A percentile compares a stretch with the other conserved stretches of the same genome.
phyloP scores from a whole-genome alignment of 2,329 filamentous ascomycete species.

The Monilinia polystroma region DNA sequence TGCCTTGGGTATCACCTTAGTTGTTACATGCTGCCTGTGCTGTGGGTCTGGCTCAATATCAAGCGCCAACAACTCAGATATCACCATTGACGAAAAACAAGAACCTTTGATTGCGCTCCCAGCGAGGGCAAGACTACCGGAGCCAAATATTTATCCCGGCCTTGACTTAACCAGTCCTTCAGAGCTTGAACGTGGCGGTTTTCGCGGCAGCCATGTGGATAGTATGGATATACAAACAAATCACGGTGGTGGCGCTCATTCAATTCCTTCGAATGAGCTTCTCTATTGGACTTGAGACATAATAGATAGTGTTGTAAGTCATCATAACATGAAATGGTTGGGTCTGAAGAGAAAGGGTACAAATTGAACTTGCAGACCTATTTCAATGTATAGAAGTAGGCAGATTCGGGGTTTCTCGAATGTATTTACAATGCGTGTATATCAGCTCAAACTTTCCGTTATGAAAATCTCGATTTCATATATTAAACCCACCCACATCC shows the following conservation, averaged over 20 bases:
- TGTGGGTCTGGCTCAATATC: neutral
- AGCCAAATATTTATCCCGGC: neutral
- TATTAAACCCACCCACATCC: no score
- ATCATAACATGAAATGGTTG: neutral
- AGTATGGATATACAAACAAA: neutral
- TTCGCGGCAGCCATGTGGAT: neutral
- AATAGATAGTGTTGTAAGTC: neutral
- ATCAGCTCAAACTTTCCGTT: no score
- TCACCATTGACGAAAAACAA: neutral
- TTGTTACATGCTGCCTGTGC: neutral
- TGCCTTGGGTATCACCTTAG: no score
- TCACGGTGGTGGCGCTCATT: neutral
- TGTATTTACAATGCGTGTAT: no score
- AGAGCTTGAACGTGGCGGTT: neutral
- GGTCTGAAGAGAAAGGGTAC: no score
- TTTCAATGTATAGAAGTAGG: no score
- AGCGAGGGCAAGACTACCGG: neutral
- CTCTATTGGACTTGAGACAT: neutral
- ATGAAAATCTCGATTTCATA: no score
- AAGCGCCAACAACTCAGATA: neutral
- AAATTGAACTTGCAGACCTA: no score
- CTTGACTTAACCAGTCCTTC: neutral
- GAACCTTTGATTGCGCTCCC: neutral
- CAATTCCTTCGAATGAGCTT: neutral
- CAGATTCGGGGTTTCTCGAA: no score